Base-by-base conservation (phyloP, 2,329 filamentous ascomycete species). In the Neocatenulostroma microsporum region DNA sequence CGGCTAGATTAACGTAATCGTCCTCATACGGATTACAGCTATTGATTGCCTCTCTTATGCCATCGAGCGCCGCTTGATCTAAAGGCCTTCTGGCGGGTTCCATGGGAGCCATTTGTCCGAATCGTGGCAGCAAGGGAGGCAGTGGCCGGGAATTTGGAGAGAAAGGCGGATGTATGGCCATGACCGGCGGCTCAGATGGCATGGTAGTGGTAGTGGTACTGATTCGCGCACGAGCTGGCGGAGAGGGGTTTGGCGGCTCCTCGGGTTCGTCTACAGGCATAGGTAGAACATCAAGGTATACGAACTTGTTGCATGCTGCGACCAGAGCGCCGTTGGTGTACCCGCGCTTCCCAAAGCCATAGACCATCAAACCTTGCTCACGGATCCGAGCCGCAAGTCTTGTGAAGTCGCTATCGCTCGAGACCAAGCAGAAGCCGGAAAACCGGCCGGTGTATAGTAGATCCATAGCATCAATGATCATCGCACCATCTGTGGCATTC, bases 391-490 rank as follows among this genome's bases (percentile, higher is more conserved):
- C 52, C 27, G 54, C 56, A 8, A 61, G 46, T 5, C 53, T 51
- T 3, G 58, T 58, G 35, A 60, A 62, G 44, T 61, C 57, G 45
- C 55, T 58, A 38, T 61, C 57, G 39, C 57, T 60, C 3, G 55
- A 58, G 12, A 57, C 55, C 17, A 59, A 39, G 34, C 55, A 61
- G 39, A 60, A 61, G 12, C 48, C 50, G 19, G 52, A 49, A 37
- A 57, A 57, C n/a, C 54, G 49, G 12, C 45, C 49, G 7, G 54
- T 58, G 40, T 59, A 58, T 5, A 61, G 41, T 11, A 61, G 41
- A 34, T 60, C 55, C 56, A 60, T 62, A 11, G 56, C 55, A 26
- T 61, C 51, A 18, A 58, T 59, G 28, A 60, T 60, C 57, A 61
- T 60, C 2, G 52, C 53, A 14, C 51, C 51, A 20, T 57, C 50